Base-by-base conservation (phyloP, 345 rosid genomes). In the Gynandropsis gynandra region DNA sequence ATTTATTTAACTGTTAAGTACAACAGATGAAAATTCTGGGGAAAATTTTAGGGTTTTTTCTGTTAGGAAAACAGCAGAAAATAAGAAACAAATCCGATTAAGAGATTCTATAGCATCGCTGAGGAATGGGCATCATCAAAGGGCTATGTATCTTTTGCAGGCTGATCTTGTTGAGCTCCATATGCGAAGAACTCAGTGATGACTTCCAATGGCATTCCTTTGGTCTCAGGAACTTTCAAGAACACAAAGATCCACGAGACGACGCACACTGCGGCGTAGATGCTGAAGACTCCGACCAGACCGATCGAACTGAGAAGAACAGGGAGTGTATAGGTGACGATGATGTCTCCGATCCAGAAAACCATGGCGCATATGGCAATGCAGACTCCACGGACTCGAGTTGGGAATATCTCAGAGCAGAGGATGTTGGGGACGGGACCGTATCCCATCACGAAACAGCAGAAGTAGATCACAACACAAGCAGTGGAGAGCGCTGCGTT, bases 171-270 rank as follows among this genome's bases (percentile, higher is more conserved):
- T 36, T 66, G 59, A 17, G 95, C 88, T 32, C 97, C 97, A 4
- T 82, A 80, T 7, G 88, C 76, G 60, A 88, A 88, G 82, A 88
- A 88, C 66, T 88, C 97, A 6, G 86, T 73, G 60, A 88, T 88
- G 64, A 88, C 95, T 71, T 88, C 97, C 11, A 84, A 80, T 5
- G 97, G 97, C 97, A 88, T 84, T 50, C 95, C 95, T 54, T 88
- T 88, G 29, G 97, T 88, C 74, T 88, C 97, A 0, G 90, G 95
- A 16, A 84, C 97, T 67, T 82, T 88, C 56, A 84, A 59, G 75
- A 54, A 88, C 58, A 88, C 81, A 20, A 88, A 88, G 53, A 88
- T 40, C 90, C 86, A 88, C 0, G 95, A 80, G 34, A 82, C 61
- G 19, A 59, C 16, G 15, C 97, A 88, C 27, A 82, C 78, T n/a